Evolutionary conservation across 495 filamentous ascomycete genomes (phyloP), one percentile per base, ranked within the genome.

Genomic region (Lophiotrema nucula): DNA sequence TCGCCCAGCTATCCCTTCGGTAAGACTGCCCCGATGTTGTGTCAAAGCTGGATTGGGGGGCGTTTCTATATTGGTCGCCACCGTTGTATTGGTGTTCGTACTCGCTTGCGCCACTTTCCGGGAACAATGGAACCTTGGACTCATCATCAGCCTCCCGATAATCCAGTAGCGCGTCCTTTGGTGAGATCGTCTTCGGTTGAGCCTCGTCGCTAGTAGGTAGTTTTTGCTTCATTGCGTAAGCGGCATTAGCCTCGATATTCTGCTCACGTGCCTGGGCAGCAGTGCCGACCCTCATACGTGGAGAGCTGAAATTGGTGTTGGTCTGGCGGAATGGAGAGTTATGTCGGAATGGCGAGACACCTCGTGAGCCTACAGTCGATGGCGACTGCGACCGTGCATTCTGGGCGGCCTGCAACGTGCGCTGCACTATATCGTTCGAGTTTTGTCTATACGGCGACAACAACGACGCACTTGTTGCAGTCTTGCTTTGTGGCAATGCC

Each of bases 81-180:
- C 69, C 55, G 56, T 28, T 64, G 62, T 63, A 67, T 55, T 64
- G 64, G 47, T 75, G 64, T 56, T 79, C 62, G 67, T 80, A 76
- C 64, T 77, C 48, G 75, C 72, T 79, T 61, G 69, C 68, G 53
- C 51, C 56, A 54, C 54, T 56, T 11, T 75, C 69, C 26, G 87
- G 83, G 72, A 91, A 92, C 26, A 95, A 72, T 31, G 88, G 83
- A 61, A 86, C 79, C 53, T 81, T 80, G 5, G 81, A 73, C 0
- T 86, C 87, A 13, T 88, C 87, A 13, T 88, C 83, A 6, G 79
- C 72, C 39, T 91, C 88, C 53, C 86, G 79, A 69, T 90, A 96
- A 23, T 96, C 92, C 56, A 95, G 75, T 56, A 92, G 69, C 3
- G 91, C 90, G 66, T 97, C 93, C 76, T 97, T 95, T 26, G 93